Evolutionary conservation across 2,329 filamentous ascomycete species (phyloP).

Genomic region (Aspergillus ibericus): DNA sequence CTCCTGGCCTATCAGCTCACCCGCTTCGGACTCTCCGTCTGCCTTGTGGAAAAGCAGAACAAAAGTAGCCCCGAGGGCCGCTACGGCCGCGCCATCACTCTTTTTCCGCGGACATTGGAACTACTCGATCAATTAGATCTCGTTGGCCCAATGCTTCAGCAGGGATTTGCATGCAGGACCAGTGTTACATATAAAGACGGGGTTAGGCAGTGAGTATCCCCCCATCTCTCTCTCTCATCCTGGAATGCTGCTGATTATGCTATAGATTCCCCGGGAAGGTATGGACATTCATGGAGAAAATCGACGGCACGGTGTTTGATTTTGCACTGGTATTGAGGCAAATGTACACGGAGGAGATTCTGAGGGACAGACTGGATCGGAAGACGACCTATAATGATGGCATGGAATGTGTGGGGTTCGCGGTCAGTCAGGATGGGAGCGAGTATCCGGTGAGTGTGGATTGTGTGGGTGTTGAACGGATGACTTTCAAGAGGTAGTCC

Average conservation of each 20-base stretch:
- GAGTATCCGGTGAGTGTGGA: not conserved
- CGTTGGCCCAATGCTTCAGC: not conserved
- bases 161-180: not conserved
- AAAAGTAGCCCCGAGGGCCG: conserved; percentile 1
- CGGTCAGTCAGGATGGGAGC: not conserved
- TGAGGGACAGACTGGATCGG: not conserved
- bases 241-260: not conserved
- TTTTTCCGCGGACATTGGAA: not conserved
- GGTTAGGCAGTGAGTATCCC: not conserved
- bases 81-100: not conserved
- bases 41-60: conserved; percentile 5
- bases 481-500: not conserved
- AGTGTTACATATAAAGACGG: not conserved
- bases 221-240: not conserved
- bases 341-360: not conserved
- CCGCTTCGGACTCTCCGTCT: conserved; percentile 6
- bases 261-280: not conserved
- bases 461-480: not conserved
- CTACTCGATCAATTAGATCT: not conserved
- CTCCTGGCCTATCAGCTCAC: conserved; percentile 10
- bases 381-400: not conserved
- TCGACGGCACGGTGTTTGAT: not conserved
- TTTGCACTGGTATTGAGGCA: not conserved
- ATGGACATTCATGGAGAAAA: not conserved
- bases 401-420: not conserved